Percentiles rank a stretch among this genome's conserved stretches.
Evolutionary conservation across 2,329 filamentous ascomycete species (phyloP).

Genomic region (Beauveria brongniartii): DNA sequence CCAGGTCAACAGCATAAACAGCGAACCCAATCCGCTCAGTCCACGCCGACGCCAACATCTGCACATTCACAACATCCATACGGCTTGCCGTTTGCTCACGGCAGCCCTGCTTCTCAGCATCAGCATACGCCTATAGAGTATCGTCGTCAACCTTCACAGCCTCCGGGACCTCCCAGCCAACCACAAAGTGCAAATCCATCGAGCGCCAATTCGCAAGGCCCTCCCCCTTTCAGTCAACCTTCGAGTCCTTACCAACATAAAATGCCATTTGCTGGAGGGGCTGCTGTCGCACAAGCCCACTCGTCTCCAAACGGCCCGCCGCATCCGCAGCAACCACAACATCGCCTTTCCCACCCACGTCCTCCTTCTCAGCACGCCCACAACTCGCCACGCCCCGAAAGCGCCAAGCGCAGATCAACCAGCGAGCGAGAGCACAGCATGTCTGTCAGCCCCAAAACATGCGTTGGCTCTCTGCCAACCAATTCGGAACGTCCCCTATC

Average conservation of each 20-base stretch:
- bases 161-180: conserved; percentile 44
- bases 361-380: conserved; percentile 35
- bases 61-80: conserved; percentile 51
- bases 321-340: conserved; percentile 9
- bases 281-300: conserved; percentile 4
- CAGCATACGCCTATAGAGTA: conserved; percentile 35
- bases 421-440: conserved; percentile 61
- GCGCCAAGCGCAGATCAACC: conserved; percentile 43
- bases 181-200: conserved; percentile 37
- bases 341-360: conserved; percentile 17
- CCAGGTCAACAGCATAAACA: conserved; percentile 30
- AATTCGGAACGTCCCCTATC: conserved; percentile 25
- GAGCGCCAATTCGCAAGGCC: conserved; percentile 29
- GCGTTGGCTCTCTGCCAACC: conserved; percentile 44
- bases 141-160: conserved; percentile 44
- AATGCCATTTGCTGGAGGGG: not conserved
- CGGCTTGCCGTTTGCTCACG: conserved; percentile 41
- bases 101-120: conserved; percentile 42
- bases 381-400: conserved; percentile 34
- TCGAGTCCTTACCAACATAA: conserved; percentile 54
- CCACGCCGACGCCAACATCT: conserved; percentile 53
- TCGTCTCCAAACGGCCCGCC: conserved; percentile 6
- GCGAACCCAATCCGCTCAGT: conserved; percentile 51
- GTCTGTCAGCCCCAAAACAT: conserved; percentile 73
- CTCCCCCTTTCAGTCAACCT: conserved; percentile 25